phyloP scores from a whole-genome alignment of 129 eudicot genomes.

The Centaurea solstitialis region DNA sequence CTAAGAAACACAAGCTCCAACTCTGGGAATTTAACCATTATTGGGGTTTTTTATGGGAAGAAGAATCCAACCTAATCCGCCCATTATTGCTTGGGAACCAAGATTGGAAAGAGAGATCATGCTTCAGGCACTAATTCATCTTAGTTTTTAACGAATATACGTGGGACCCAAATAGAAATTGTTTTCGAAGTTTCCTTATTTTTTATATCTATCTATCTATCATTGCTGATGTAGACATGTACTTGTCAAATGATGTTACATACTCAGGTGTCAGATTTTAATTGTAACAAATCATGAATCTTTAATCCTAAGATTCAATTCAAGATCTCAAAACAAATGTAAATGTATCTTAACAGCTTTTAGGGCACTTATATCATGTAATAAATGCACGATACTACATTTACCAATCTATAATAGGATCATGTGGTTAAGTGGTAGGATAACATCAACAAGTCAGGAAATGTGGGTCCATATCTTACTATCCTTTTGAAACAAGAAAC shows the following conservation, averaged over 20 bases:
- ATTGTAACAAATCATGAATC: constrained; percentile 1
- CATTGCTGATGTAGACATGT: background rate
- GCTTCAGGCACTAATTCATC: background rate
- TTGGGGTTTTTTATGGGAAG: background rate
- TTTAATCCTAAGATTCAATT: background rate
- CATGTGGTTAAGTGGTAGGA: background rate
- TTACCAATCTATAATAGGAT: background rate
- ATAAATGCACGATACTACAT: background rate
- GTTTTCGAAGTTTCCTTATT: background rate
- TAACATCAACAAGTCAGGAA: background rate
- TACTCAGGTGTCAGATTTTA: constrained; percentile 1
- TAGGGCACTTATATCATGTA: background rate
- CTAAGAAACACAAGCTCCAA: background rate
- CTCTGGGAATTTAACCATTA: background rate
- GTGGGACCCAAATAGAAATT: background rate
- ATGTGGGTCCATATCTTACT: background rate
- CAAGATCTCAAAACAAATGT: background rate
- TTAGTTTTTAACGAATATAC: background rate
- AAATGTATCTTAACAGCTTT: background rate
- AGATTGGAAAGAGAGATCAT: background rate
- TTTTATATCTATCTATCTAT: background rate
- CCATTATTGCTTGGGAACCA: background rate
- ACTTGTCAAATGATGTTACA: constrained; percentile 1
- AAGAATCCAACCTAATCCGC: background rate
- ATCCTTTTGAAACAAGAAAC: background rate